Percentiles rank a stretch among this genome's conserved stretches.
Evolutionary conservation across 2,329 filamentous ascomycete genomes (phyloP).

Genomic region (Emmonsiellopsis sp.): DNA sequence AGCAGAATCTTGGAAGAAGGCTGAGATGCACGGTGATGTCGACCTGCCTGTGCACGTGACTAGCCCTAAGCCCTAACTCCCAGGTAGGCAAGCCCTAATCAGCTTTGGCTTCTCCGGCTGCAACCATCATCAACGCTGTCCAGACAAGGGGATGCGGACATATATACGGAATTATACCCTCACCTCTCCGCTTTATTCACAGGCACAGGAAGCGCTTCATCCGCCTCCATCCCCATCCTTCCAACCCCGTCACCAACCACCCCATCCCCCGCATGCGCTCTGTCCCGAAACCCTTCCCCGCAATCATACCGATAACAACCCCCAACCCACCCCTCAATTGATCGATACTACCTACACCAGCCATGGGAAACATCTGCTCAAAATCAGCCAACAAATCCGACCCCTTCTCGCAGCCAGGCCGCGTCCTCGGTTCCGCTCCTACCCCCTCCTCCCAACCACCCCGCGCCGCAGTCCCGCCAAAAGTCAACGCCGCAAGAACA

Average conservation of each 20-base stretch:
- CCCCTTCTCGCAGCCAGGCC: slow-evolving; percentile 62
- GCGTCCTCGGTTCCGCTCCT: slow-evolving; percentile 54
- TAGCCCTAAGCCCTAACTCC: neutral
- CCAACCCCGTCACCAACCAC: neutral
- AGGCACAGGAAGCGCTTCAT: no score
- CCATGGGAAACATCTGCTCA: slow-evolving; percentile 83
- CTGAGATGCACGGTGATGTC: neutral
- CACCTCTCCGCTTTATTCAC: no score
- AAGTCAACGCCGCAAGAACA: slow-evolving; percentile 37
- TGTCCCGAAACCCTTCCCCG: neutral
- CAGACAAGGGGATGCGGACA: neutral
- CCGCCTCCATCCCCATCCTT: no score
- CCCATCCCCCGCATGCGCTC: neutral
- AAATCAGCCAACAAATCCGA: slow-evolving; percentile 53
- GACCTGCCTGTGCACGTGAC: neutral
- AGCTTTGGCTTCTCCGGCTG: neutral
- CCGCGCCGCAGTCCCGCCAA: slow-evolving; percentile 37
- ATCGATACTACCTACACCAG: neutral
- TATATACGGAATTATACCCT: no score
- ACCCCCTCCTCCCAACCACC: slow-evolving; percentile 38
- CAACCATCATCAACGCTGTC: neutral
- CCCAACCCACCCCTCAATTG: neutral
- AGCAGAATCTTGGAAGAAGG: neutral
- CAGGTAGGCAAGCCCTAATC: neutral
- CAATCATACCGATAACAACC: neutral